These are phyloP conservation scores for apple (Malus domestica) DNA, from an alignment of 306 rosid genomes.

Conservation along the genomic window DNA sequence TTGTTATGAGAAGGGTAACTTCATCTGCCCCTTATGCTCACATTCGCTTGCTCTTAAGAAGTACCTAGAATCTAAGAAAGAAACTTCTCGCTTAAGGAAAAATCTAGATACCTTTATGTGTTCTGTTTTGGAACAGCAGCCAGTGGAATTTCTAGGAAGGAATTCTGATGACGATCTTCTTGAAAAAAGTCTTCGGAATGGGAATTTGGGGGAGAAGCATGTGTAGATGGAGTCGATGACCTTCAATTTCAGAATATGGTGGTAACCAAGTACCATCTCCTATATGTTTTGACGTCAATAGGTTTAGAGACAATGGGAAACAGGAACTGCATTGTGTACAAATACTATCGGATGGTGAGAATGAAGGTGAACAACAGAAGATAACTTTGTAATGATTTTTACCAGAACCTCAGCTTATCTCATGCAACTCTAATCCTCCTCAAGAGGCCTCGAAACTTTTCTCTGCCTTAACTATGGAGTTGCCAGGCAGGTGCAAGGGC, in stretches of 20 bases:
- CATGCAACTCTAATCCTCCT: no score
- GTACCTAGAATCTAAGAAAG: slow-evolving; percentile 54
- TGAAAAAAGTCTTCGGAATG: slow-evolving; percentile 6
- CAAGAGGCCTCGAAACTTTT: no score
- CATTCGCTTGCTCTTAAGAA: slow-evolving; percentile 46
- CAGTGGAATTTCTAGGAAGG: slow-evolving; percentile 6
- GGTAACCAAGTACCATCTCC: slow-evolving; percentile 22
- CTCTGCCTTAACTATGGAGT: no score
- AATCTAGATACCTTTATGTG: slow-evolving; percentile 33
- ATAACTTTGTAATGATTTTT: background rate
- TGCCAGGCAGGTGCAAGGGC: no score
- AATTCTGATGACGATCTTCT: slow-evolving; percentile 21
- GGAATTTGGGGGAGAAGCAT: slow-evolving; percentile 5
- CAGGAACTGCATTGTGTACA: slow-evolving; percentile 17
- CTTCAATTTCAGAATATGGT: background rate
- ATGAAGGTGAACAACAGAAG: slow-evolving; percentile 17
- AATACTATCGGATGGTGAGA: slow-evolving; percentile 13
- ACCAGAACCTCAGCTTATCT: no score
- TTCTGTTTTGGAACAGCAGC: slow-evolving; percentile 13
- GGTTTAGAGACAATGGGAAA: slow-evolving; percentile 6
- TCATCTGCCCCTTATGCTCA: slow-evolving; percentile 65
- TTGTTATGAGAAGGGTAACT: slow-evolving; percentile 34
- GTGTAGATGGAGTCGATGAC: slow-evolving; percentile 23
- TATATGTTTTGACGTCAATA: slow-evolving; percentile 4
- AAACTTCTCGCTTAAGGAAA: slow-evolving; percentile 42